A percentile compares a stretch with the other conserved stretches of the same genome.
Conservation (phyloP, 257 asterid genomes). For the Nicotiana knightiana region DNA sequence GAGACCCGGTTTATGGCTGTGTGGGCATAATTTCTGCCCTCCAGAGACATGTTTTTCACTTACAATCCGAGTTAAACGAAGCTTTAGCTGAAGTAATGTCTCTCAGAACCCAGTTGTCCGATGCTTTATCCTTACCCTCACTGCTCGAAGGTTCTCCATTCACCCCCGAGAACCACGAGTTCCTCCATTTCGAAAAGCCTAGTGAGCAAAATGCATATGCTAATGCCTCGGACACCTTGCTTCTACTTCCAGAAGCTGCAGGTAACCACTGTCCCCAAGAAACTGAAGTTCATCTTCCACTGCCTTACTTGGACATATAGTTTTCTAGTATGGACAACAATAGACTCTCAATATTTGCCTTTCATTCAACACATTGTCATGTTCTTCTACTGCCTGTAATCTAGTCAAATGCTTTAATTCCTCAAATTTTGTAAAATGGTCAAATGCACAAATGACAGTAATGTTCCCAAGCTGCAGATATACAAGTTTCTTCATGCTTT, state of each 20-base stretch:
- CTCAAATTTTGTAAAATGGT: no score
- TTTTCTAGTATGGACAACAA: not conserved
- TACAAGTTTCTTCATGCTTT: not conserved
- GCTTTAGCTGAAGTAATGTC: conserved; percentile 27
- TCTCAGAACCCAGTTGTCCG: conserved; percentile 27
- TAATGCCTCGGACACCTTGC: not conserved
- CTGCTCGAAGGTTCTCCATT: not conserved
- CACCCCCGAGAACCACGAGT: not conserved
- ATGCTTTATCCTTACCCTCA: conserved; percentile 15
- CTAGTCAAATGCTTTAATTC: not conserved
- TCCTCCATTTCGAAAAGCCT: not conserved
- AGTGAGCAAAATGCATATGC: not conserved
- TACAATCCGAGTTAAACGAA: conserved; percentile 32
- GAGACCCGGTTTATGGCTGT: conserved; percentile 42
- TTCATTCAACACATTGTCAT: not conserved
- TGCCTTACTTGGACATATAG: not conserved
- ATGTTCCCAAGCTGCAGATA: not conserved
- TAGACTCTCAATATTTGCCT: not conserved
- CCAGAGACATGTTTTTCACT: conserved; percentile 26
- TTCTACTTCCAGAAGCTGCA: not conserved
- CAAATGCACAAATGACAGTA: not conserved
- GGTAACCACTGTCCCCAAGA: not conserved
- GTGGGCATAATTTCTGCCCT: conserved; percentile 32
- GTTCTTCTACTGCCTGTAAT: no score
- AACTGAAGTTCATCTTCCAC: not conserved